Evolutionary conservation across 352 stramenopile genomes (phyloP), one percentile per base, ranked within the genome.

Genomic region (Phytophthora chlamydospora): DNA sequence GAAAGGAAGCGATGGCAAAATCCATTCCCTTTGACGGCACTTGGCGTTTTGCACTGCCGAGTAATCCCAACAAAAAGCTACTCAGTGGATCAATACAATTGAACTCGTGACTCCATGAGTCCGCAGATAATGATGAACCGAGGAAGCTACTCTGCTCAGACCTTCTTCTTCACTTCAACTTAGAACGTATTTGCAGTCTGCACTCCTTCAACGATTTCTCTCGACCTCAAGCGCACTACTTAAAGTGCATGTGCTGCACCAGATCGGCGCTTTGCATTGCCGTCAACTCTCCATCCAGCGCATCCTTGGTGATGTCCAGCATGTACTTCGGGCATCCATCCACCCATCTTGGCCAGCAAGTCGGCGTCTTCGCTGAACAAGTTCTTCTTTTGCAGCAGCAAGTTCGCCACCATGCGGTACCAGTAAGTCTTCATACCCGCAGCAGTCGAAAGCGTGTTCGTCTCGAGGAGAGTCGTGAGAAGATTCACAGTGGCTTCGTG

Each of bases 391-490:
- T 64, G 53, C 6, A 68, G 43, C 1, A 40, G 40, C 39, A 68
- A 48, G 33, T 64, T 57, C 5, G 53, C 52, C 39, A 68, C 40
- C 60, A 68, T 64, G 14, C 60, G 60, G 33, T 64, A 68, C 60
- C 60, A 68, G 27, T 64, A 64, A 1, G 64, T 34, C 34, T 68
- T 68, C 21, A 48, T 27, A 27, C 44, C 44, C 8, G 39, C 60
- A 2, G 13, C 17, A 12, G 38, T 12, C 21, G 60, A 58, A 40
- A 24, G 54, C 14, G 41, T 63, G 6, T 53, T 40, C 2, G 32
- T 32, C 8, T 64, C 53, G 53, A 68, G 53, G 10, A 68, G 39
- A 35, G 32, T 12, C 16, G 53, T 64, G 24, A 68, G 42, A 5
- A 64, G 47, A 13, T 64, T 34, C 5, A 59, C 53, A 9, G 60